phyloP scores from a whole-genome alignment of 345 rosid species.

The Gynandropsis gynandra region DNA sequence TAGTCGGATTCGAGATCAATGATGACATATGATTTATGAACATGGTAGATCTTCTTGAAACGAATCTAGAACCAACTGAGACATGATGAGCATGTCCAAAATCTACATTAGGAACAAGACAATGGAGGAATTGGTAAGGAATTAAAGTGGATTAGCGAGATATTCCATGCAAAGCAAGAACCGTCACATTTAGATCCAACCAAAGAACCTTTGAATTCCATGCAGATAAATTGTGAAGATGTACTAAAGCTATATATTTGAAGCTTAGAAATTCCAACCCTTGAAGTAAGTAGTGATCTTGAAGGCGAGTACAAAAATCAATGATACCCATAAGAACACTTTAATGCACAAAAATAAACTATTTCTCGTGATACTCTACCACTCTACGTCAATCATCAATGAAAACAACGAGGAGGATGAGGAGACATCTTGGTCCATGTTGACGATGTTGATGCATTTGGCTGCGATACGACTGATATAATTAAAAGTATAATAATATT shows the following conservation, averaged over 20 bases:
- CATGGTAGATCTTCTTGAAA: constrained; percentile 53
- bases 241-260: constrained; percentile 45
- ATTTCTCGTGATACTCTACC: constrained; percentile 35
- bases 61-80: constrained; percentile 77
- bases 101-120: constrained; percentile 67
- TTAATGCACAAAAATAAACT: constrained; percentile 58
- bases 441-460: constrained; percentile 51
- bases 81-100: constrained; percentile 55
- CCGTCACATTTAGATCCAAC: constrained; percentile 54
- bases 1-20: constrained; percentile 63
- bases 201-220: constrained; percentile 43
- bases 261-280: constrained; percentile 66
- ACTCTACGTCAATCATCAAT: constrained; percentile 34
- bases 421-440: constrained; percentile 9
- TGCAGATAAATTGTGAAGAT: constrained; percentile 35
- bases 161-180: constrained; percentile 63
- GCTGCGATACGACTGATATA: constrained; percentile 61
- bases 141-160: constrained; percentile 68
- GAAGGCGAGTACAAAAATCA: constrained; percentile 45
- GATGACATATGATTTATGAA: constrained; percentile 31
- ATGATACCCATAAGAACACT: constrained; percentile 50
- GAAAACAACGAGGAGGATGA: neutral
- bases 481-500: too few relatives aligned
- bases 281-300: constrained; percentile 63
- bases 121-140: constrained; percentile 60